Conservation (phyloP, 441 rosid species). For the Croton laevigatus region DNA sequence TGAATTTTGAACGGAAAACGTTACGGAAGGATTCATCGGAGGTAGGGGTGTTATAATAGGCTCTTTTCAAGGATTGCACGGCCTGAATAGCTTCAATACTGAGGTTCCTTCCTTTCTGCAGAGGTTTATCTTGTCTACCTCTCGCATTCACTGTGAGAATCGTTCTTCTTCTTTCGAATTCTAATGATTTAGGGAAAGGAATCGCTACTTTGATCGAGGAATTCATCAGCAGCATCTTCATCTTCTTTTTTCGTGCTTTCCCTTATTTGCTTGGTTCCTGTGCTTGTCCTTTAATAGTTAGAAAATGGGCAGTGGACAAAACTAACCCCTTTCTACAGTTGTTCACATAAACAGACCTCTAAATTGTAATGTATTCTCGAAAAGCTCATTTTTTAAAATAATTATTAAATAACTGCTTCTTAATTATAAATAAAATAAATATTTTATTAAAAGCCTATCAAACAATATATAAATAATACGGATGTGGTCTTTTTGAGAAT, state of each 20-base stretch:
- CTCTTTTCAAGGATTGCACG: conserved; percentile 73
- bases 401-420: too few relatives aligned
- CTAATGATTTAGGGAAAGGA: not conserved
- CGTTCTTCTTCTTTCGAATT: not conserved
- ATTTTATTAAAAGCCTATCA: too few relatives aligned
- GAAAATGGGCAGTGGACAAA: too few relatives aligned
- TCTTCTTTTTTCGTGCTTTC: not conserved
- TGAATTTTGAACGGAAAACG: conserved; percentile 47
- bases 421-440: too few relatives aligned
- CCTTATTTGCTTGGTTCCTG: too few relatives aligned
- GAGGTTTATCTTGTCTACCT: conserved; percentile 37
- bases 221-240: not conserved
- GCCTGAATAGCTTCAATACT: conserved; percentile 90
- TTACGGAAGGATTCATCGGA: conserved; percentile 30
- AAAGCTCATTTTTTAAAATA: too few relatives aligned
- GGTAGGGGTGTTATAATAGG: conserved; percentile 21
- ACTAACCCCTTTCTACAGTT: too few relatives aligned
- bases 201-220: not conserved
- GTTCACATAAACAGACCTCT: too few relatives aligned
- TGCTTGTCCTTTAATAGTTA: too few relatives aligned
- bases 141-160: not conserved
- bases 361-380: too few relatives aligned
- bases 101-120: conserved; percentile 75
- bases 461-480: too few relatives aligned
- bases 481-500: too few relatives aligned